Base-by-base conservation (phyloP, 78 protist genomes). In the Dictyostelium capitatum region DNA sequence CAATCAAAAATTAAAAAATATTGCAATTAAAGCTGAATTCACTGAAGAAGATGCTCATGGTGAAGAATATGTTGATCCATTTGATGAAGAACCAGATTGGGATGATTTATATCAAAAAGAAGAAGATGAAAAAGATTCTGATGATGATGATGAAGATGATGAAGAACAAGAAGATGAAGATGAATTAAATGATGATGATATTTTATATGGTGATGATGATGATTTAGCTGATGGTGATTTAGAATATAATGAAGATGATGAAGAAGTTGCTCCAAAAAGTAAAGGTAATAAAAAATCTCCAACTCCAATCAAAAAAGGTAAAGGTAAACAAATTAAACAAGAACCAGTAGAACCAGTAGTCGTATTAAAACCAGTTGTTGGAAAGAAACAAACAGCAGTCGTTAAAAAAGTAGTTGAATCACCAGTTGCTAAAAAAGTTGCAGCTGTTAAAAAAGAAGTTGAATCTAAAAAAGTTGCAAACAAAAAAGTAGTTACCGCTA, bases 41-140 rank as follows among this genome's bases (percentile, higher is more conserved):
- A 72, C 19, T 46, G 90, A 90, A 37, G 95, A 90, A 64, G 95
- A 90, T 67, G 67, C 80, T 8, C 69, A 79, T 28, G 95, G 95
- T 23, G 85, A 80, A 11, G 95, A 70, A 20, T 74, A 80, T 43
- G 95, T 43, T 2, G 95, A 80, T 62, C 91, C 89, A 80, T 74
- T 74, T 51, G 95, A 90, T 4, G 95, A 90, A 20, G 95, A 82
- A 54, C 84, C 89, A 64, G 95, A 90, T 72, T 90, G 95, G 95
- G 95, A 90, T 53, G 90, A 90, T 17, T 51, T 90, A 56, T 90
- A 90, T 64, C 83, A 89, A 72, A 89, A 89, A 32, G 83, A 90
- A 8, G 37, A 47, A 6, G 85, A 75, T 19, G 87, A 90, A 6
- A 64, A 57, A 23, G 89, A 80, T 4, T 67, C 10, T 46, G 95